A percentile compares a stretch with the other conserved stretches of the same genome.
phyloP scores from a whole-genome alignment of 176 grass and related monocot species.

The Eleusine indica region DNA sequence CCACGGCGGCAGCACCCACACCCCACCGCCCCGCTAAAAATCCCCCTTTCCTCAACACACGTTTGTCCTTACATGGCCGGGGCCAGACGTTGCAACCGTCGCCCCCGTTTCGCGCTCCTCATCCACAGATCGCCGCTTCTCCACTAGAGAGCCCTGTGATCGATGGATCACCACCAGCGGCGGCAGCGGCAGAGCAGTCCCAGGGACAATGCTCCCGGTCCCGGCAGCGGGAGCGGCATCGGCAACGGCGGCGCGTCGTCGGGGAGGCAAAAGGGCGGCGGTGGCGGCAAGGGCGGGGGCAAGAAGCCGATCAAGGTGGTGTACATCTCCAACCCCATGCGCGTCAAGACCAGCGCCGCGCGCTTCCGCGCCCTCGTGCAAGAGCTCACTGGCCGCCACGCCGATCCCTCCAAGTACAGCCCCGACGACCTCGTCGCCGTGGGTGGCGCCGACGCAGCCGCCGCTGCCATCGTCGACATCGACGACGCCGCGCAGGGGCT shows the following conservation, averaged over 20 bases:
- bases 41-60: slow-evolving; percentile 15
- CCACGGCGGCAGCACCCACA: slow-evolving; percentile 11
- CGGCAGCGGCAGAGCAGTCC: slow-evolving; percentile 10
- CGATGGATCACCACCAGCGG: slow-evolving; percentile 47
- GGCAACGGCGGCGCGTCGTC: slow-evolving; percentile 25
- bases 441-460: not conserved
- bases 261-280: slow-evolving; percentile 23
- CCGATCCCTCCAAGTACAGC: slow-evolving; percentile 65
- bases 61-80: slow-evolving; percentile 46
- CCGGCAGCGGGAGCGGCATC: not conserved
- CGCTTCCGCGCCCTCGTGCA: slow-evolving; percentile 82
- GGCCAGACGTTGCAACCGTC: not conserved
- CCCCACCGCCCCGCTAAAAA: slow-evolving; percentile 15
- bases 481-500: slow-evolving; percentile 13
- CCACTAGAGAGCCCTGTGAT: slow-evolving; percentile 18
- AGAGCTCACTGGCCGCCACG: slow-evolving; percentile 80
- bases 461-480: not conserved
- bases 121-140: slow-evolving; percentile 29
- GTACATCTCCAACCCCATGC: slow-evolving; percentile 92
- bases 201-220: slow-evolving; percentile 25
- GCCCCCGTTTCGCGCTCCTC: not conserved
- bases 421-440: slow-evolving; percentile 19
- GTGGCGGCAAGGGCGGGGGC: slow-evolving; percentile 32
- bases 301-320: slow-evolving; percentile 90
- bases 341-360: slow-evolving; percentile 61